Evolutionary conservation across 2,329 filamentous ascomycete genomes (phyloP).

Genomic region (Pseudocercospora fuligena): DNA sequence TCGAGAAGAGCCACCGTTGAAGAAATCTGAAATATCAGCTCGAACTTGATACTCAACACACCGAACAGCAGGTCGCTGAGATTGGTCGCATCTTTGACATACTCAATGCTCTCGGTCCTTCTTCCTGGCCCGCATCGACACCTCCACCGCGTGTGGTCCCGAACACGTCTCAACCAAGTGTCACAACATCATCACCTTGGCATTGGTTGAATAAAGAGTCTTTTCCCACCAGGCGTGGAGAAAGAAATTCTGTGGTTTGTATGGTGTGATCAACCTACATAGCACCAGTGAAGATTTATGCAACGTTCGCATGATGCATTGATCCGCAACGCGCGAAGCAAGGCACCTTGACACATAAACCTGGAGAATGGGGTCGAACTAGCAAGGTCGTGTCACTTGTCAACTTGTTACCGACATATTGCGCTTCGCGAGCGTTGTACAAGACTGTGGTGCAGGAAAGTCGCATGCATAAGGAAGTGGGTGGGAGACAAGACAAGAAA

Average conservation of each 20-base stretch:
- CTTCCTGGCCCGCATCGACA: background rate
- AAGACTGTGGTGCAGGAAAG: background rate
- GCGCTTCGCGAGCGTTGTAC: background rate
- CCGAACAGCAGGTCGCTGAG: background rate
- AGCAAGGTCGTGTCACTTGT: background rate
- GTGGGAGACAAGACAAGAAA: background rate
- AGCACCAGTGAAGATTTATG: background rate
- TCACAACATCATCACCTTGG: background rate
- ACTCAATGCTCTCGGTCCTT: background rate
- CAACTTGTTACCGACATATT: background rate
- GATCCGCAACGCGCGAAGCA: slow-evolving; percentile 8
- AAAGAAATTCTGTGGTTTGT: background rate
- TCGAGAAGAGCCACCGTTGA: background rate
- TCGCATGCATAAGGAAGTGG: slow-evolving; percentile 1
- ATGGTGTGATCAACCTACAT: background rate
- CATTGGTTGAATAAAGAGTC: background rate
- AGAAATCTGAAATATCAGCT: too few species aligned
- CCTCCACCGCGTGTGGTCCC: background rate
- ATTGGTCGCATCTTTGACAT: background rate
- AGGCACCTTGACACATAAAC: background rate
- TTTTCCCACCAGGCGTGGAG: background rate
- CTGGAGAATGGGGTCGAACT: background rate
- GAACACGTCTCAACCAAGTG: background rate
- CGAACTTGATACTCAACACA: background rate
- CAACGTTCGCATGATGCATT: slow-evolving; percentile 7